Evolutionary conservation across 495 filamentous ascomycete species (phyloP), one percentile per base, ranked within the genome.

Genomic region (Trichoderma reesei): DNA sequence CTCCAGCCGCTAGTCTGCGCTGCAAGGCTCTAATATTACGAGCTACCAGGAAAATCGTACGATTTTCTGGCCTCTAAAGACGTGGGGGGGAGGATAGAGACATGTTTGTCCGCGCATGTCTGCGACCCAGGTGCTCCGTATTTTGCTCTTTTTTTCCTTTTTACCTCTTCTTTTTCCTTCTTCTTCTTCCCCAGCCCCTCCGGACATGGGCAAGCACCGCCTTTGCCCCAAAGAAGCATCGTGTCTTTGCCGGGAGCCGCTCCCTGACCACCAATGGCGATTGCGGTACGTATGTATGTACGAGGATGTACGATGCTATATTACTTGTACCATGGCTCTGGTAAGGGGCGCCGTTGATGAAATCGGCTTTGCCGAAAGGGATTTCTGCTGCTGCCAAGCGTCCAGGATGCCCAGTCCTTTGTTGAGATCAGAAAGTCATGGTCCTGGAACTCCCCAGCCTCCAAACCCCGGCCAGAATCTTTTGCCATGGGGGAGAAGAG

Each of bases 21-120:
- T 34, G 51, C 31, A 9, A 56, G 51, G 20, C 6, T 56, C 51
- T 34, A 56, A 56, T 34, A 56, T 56, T 34, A 56, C 51, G 31
- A 56, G 51, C 51, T 33, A 31, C 51, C 20, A 56, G 26, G n/a
- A 34, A 56, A 56, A 56, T 56, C 51, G 51, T 56, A 56, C 51
- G 51, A 56, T 33, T 56, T 54, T 56, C 34, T n/a, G 4, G 8
- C 16, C 2, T n/a, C n/a, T n/a, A n/a, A n/a, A 46, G 20, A 26
- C 51, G 51, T 56, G 51, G 51, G 51, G 51, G 16, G n/a, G n/a
- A n/a, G n/a, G n/a, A 56, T 33, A 33, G 16, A 34, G 51, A 34
- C 51, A 56, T 56, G 51, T 56, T 34, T 56, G 51, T 56, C 51
- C 51, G 26, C 31, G 20, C 31, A 33, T 56, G 51, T 56, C 51